Evolutionary conservation across 2,329 filamentous ascomycete genomes (phyloP), one percentile per base, ranked within the genome.

Genomic region (Talaromyces sp.): DNA sequence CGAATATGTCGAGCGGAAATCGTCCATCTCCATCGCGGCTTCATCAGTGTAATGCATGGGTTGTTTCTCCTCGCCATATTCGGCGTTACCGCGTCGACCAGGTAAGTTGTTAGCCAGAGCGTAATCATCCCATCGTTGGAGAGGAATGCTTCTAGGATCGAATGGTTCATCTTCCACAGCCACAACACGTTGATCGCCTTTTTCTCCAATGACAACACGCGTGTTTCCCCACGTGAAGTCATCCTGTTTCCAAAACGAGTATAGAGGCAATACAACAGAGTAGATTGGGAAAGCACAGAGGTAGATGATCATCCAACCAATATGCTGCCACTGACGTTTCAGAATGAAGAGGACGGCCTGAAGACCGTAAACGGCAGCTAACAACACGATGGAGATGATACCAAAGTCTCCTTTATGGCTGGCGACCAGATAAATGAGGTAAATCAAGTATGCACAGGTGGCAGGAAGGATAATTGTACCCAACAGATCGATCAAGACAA

Each of bases 281-380:
- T 94, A 97, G 71, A 99, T 91, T 0, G 95, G 95, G 82, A 91
- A 97, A 2, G 95, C 95, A n/a, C 96, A 72, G 68, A 99, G 85
- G 80, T 99, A 99, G 75, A 99, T 98, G 70, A 99, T 90, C 93
- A 99, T 98, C 95, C 95, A 99, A 71, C 95, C 95, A 67, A 99
- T 87, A 75, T 98, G 94, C 77, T 99, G 93, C 95, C 95, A 99
- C 79, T 98, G 92, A 61, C 95, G 86, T 83, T 97, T 97, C 72
- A 98, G 84, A 71, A 98, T 93, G 82, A 99, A 99, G 73, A 99
- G 96, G 67, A 98, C 80, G 2, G 93, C 93, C 76, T 99, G 95
- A 2, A 99, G 87, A 84, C 95, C 95, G 74, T 99, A 99, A 17
- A 97, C 92, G 66, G 87, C 92, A 25, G 89, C 93, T 76, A 99